Conservation (phyloP, 345 rosid species). For the Toxicodendron radicans region DNA sequence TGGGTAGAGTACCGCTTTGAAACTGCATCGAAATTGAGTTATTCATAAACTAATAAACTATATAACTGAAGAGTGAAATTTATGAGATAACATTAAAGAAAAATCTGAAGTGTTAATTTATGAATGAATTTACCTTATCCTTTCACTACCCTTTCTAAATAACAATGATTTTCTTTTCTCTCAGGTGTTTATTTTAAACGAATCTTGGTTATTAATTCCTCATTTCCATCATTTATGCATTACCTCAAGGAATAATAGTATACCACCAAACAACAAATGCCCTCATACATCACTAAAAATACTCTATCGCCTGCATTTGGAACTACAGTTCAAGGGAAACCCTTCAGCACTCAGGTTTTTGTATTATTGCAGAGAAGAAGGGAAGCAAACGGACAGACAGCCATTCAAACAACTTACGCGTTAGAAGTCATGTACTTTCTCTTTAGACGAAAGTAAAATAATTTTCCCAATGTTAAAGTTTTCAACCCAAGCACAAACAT, state of each 20-base stretch:
- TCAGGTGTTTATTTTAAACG: neutral
- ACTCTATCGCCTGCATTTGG: neutral
- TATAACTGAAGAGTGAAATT: constrained; percentile 13
- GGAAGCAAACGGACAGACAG: neutral
- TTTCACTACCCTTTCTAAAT: too few species aligned
- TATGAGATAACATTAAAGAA: neutral
- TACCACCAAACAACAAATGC: neutral
- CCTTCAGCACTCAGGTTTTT: neutral
- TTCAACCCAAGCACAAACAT: neutral
- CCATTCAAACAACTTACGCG: neutral
- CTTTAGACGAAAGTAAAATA: neutral
- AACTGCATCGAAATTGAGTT: constrained; percentile 19
- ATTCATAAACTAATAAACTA: constrained; percentile 2
- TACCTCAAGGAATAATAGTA: neutral
- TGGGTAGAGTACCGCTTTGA: neutral
- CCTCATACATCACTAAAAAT: neutral
- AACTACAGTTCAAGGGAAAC: neutral
- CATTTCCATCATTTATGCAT: neutral
- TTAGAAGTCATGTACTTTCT: neutral
- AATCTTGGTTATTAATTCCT: neutral
- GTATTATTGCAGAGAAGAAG: neutral
- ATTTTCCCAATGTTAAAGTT: constrained; percentile 1
- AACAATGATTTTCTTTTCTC: neutral
- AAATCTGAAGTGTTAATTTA: too few species aligned
- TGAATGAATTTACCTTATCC: neutral